These are phyloP conservation scores for Tolypocladium inflatum DNA, from an alignment of 2,329 filamentous ascomycete genomes.

Conservation along the genomic window DNA sequence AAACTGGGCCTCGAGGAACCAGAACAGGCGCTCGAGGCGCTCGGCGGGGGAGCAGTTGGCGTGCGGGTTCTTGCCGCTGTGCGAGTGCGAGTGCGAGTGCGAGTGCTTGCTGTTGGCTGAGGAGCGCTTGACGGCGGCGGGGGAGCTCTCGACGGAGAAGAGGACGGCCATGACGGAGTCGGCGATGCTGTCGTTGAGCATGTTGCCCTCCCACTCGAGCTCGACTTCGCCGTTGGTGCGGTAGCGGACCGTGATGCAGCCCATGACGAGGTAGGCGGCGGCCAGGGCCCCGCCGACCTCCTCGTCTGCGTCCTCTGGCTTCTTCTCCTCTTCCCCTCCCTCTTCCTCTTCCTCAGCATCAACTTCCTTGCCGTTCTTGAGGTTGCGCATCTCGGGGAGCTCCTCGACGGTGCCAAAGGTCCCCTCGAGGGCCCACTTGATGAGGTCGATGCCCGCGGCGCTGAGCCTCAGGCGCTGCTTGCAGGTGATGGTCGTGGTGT, in stretches of 20 bases:
- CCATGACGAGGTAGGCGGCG: slow-evolving; percentile 70
- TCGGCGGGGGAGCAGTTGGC: slow-evolving; percentile 62
- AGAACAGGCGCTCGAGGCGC: slow-evolving; percentile 74
- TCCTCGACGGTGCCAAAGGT: slow-evolving; percentile 84
- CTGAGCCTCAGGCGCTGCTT: slow-evolving; percentile 82
- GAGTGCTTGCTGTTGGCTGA: slow-evolving; percentile 19
- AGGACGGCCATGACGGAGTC: slow-evolving; percentile 92
- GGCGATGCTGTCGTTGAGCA: slow-evolving; percentile 96
- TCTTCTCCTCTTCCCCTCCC: slow-evolving; percentile 21
- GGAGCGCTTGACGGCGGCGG: slow-evolving; percentile 78
- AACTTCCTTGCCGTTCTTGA: slow-evolving; percentile 13
- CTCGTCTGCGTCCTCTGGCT: slow-evolving; percentile 52
- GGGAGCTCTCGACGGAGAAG: slow-evolving; percentile 85
- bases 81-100: slow-evolving; percentile 20
- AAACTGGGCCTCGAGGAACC: slow-evolving; percentile 97
- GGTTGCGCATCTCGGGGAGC: slow-evolving; percentile 41
- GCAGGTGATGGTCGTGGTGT: slow-evolving; percentile 88
- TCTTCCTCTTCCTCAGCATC: slow-evolving; percentile 27
- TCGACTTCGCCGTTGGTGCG: slow-evolving; percentile 70
- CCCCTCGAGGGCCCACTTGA: slow-evolving; percentile 88
- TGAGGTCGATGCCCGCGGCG: slow-evolving; percentile 81
- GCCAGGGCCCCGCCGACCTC: slow-evolving; percentile 46
- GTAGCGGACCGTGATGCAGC: slow-evolving; percentile 76
- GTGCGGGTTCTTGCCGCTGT: slow-evolving; percentile 54
- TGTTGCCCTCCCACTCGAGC: slow-evolving; percentile 95